Conservation (phyloP, 2,329 filamentous ascomycete genomes). For the Didymosphaeria variabile region DNA sequence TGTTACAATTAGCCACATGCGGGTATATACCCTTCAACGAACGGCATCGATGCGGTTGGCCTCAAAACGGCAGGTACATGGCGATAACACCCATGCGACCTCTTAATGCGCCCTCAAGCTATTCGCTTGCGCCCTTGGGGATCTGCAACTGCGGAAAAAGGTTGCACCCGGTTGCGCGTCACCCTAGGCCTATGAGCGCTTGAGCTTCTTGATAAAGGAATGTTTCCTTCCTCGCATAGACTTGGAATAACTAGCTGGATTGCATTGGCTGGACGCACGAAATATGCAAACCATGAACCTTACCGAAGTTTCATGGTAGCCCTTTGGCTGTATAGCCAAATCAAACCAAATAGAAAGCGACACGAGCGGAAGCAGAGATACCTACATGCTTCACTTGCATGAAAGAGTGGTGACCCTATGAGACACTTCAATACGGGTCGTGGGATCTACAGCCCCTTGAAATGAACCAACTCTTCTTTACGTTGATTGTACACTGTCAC, state of each 20-base stretch:
- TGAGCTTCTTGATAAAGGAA: constrained; percentile 3
- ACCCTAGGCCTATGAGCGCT: constrained; percentile 1
- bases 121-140: background rate
- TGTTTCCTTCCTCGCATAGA: background rate
- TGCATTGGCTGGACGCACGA: background rate
- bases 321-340: background rate
- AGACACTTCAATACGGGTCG: background rate
- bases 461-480: background rate
- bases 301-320: background rate
- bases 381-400: background rate
- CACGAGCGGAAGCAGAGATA: background rate
- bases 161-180: background rate
- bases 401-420: background rate
- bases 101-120: background rate
- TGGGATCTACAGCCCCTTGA: background rate
- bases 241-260: background rate
- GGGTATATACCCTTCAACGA: constrained; percentile 25
- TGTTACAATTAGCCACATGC: constrained; percentile 29
- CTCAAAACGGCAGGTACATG: background rate
- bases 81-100: background rate
- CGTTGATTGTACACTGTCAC: background rate
- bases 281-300: background rate
- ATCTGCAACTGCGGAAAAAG: background rate
- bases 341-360: background rate
- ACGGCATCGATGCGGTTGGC: background rate